Base-by-base conservation (phyloP, 495 filamentous ascomycete genomes). In the Recurvomyces mirabilis region DNA sequence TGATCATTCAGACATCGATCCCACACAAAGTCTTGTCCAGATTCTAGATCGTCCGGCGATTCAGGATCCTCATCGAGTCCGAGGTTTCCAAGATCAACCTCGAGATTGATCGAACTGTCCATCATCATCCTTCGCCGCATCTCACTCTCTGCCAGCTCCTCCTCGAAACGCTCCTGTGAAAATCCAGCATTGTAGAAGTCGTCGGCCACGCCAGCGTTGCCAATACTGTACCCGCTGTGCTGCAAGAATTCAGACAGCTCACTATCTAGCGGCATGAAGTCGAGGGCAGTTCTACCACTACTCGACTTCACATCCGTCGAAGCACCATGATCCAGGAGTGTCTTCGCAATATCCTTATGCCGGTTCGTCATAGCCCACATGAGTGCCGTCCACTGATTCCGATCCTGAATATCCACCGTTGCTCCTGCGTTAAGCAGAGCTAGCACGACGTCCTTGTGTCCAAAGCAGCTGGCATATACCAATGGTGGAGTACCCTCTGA, bases 351-450 rank as follows among this genome's bases (percentile, higher is more conserved):
- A 22, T 77, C 79, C 62, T 95, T 95, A 60, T 99, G 91, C 50
- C 87, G 70, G 59, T 96, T 99, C 29, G 91, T 96, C 86, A 95
- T 96, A 23, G 91, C 91, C 91, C 91, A 99, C 91, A 96, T 99
- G 54, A 99, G 67, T 14, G 91, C 81, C 60, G 86, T 99, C 91
- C 91, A 99, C 50, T 89, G 78, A 59, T 96, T 93, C 38, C 82
- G 79, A 59, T 99, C 91, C 64, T 95, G 91, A 57, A 81, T 77
- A 61, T 99, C 86, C 21, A 95, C 84, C 48, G 86, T 75, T n/a
- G 84, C 91, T 4, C 91, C 86, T 5, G 82, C 84, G 38, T 86
- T 75, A 24, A 99, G 70, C 26, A 99, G 76, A 24, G 81, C 78
- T 34, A 78, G 69, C 19, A 94, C 91, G 9, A 94, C 88, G 25